Percentiles rank a stretch among this genome's conserved stretches.
Conservation (phyloP, 2,329 filamentous ascomycete species). For the Fusarium nanum region DNA sequence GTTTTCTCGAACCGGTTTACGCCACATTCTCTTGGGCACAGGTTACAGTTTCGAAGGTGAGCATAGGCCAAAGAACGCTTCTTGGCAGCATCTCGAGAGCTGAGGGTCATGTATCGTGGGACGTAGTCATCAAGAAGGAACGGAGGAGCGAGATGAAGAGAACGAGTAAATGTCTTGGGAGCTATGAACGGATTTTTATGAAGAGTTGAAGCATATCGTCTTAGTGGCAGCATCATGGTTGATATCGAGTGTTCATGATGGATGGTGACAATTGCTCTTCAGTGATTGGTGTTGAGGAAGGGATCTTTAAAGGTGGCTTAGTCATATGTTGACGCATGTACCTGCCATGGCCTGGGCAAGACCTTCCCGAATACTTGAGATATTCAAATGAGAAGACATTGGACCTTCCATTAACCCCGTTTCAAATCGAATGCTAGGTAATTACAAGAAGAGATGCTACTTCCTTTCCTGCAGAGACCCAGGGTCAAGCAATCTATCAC, state of each 20-base stretch:
- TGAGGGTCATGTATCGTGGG: conserved; percentile 77
- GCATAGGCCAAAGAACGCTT: conserved; percentile 80
- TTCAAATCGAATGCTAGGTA: neutral
- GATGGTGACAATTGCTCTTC: conserved; percentile 38
- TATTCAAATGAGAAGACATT: neutral
- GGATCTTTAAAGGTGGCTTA: conserved; percentile 14
- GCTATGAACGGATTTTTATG: conserved; percentile 1
- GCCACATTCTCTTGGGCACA: conserved; percentile 81
- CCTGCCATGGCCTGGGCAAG: neutral
- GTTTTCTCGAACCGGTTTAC: conserved; percentile 85
- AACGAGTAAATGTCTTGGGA: conserved; percentile 21
- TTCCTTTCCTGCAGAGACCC: neutral
- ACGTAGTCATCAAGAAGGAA: conserved; percentile 81
- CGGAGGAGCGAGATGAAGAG: conserved; percentile 67
- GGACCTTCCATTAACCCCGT: neutral
- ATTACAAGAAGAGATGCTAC: neutral
- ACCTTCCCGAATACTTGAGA: neutral
- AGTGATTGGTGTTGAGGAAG: conserved; percentile 42
- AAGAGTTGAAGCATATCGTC: neutral
- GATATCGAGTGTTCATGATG: conserved; percentile 18
- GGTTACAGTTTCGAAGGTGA: conserved; percentile 81
- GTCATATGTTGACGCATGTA: conserved; percentile 12
- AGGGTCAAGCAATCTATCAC: neutral
- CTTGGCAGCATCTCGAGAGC: conserved; percentile 74
- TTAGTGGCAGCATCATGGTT: conserved; percentile 33